Percentiles rank a stretch among this genome's conserved stretches.
These are phyloP conservation scores for Xylariaceae sp. DNA, from an alignment of 2,329 filamentous ascomycete genomes.

Conservation along the genomic window DNA sequence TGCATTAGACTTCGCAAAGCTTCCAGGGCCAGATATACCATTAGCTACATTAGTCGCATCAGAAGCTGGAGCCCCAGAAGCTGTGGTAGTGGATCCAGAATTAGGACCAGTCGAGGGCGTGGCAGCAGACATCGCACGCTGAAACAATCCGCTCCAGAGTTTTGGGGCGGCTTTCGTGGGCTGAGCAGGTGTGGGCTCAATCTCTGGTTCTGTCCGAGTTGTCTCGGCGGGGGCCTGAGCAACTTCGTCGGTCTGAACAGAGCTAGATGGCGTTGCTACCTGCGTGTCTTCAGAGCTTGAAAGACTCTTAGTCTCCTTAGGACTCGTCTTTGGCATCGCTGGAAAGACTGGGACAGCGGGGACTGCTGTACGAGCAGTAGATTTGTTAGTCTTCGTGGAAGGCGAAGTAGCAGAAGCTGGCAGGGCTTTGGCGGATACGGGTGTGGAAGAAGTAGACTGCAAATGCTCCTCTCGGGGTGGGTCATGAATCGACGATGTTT, in stretches of 20 bases:
- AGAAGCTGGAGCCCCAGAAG: constrained; percentile 35
- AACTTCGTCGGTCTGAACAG: constrained; percentile 24
- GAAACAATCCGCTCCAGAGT: constrained; percentile 49
- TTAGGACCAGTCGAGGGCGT: constrained; percentile 35
- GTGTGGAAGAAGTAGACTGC: constrained; percentile 46
- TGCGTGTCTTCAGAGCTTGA: constrained; percentile 33
- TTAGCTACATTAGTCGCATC: constrained; percentile 34
- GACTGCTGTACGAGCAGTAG: constrained; percentile 44
- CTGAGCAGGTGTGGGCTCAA: constrained; percentile 39
- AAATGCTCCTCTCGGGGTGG: constrained; percentile 41
- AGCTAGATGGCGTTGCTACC: constrained; percentile 7
- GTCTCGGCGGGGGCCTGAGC: constrained; percentile 23
- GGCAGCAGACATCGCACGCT: constrained; percentile 35
- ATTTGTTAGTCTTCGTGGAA: constrained; percentile 41
- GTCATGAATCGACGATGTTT: constrained; percentile 41
- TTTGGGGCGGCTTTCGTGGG: constrained; percentile 46
- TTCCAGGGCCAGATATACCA: constrained; percentile 37
- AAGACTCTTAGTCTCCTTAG: constrained; percentile 41
- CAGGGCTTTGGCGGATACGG: constrained; percentile 41
- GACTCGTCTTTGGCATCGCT: constrained; percentile 50
- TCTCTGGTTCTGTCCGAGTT: constrained; percentile 34
- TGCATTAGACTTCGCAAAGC: constrained; percentile 53
- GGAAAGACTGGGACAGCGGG: constrained; percentile 57
- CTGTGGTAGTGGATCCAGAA: constrained; percentile 30
- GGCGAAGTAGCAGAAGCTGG: constrained; percentile 34